Conservation (phyloP, 805 yeast species). For the Candida caryicola region DNA sequence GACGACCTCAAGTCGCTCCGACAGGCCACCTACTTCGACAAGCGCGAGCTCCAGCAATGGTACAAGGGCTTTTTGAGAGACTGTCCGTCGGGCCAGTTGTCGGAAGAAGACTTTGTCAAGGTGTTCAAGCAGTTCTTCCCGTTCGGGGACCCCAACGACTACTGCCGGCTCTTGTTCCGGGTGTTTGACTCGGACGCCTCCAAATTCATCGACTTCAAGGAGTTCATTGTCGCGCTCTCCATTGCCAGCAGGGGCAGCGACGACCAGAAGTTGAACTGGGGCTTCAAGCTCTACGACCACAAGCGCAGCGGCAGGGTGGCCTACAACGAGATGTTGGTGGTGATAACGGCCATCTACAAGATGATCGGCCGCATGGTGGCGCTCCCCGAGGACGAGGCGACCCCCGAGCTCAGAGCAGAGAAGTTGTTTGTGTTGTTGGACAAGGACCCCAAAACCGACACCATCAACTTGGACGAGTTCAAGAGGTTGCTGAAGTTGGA, state of each 20-base stretch:
- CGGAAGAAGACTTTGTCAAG: constrained; percentile 83
- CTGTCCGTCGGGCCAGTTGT: constrained; percentile 86
- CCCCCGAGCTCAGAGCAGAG: constrained; percentile 83
- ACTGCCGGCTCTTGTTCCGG: constrained; percentile 81
- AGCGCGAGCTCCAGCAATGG: constrained; percentile 96
- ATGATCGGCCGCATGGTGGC: constrained; percentile 96
- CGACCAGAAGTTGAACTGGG: constrained; percentile 86
- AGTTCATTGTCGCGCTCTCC: constrained; percentile 84
- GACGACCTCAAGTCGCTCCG: constrained; percentile 84
- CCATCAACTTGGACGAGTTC: constrained; percentile 79
- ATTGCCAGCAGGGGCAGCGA: constrained; percentile 81
- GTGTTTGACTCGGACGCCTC: constrained; percentile 82
- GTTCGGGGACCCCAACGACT: constrained; percentile 93
- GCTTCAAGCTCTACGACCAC: constrained; percentile 82
- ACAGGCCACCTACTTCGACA: constrained; percentile 85
- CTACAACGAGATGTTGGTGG: constrained; percentile 74
- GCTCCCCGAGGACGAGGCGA: constrained; percentile 81
- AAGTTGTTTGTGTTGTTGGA: constrained; percentile 77
- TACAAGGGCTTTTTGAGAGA: constrained; percentile 93
- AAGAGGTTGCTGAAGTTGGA: constrained; percentile 76
- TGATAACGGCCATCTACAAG: constrained; percentile 81
- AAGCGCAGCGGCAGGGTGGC: constrained; percentile 74
- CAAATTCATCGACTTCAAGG: constrained; percentile 86
- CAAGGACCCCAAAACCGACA: constrained; percentile 61
- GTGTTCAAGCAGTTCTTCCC: constrained; percentile 97